phyloP scores from a whole-genome alignment of 1,284 basidiomycete species.

The Exobasidium rhododendri region DNA sequence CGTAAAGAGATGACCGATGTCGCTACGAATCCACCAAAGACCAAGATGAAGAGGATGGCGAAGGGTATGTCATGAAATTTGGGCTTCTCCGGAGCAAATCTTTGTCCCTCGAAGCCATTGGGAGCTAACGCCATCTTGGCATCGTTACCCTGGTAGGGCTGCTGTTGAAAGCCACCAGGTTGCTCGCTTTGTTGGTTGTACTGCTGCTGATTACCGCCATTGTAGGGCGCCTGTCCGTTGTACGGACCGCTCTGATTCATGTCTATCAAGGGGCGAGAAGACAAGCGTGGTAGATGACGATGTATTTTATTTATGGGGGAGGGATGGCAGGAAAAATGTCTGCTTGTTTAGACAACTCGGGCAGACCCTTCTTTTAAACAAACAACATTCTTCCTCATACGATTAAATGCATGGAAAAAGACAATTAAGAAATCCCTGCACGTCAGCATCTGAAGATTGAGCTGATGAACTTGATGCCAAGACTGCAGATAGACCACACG shows the following conservation, averaged over 20 bases:
- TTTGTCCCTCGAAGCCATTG: conserved; percentile 39
- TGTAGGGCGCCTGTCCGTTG: conserved; percentile 1
- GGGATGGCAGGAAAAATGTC: no score
- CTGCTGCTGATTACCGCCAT: conserved; percentile 35
- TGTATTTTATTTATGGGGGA: no score
- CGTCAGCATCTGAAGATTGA: no score
- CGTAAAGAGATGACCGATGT: conserved; percentile 55
- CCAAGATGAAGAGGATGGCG: conserved; percentile 53
- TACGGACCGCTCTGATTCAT: conserved; percentile 7
- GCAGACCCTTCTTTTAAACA: no score
- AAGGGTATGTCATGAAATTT: conserved; percentile 49
- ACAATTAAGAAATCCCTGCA: no score
- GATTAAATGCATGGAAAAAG: no score
- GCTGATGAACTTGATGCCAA: no score
- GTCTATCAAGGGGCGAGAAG: no score
- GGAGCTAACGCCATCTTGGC: conserved; percentile 37
- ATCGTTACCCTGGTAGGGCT: conserved; percentile 28
- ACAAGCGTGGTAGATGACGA: no score
- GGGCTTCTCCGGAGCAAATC: conserved; percentile 36
- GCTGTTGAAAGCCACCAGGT: conserved; percentile 18
- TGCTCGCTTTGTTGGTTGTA: conserved; percentile 23
- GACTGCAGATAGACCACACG: no score
- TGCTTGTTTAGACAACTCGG: no score
- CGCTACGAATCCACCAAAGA: conserved; percentile 54
- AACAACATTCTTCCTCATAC: no score